Percentiles rank a stretch among this genome's conserved stretches.
phyloP scores from a whole-genome alignment of 345 rosid genomes.

The Corchorus olitorius region DNA sequence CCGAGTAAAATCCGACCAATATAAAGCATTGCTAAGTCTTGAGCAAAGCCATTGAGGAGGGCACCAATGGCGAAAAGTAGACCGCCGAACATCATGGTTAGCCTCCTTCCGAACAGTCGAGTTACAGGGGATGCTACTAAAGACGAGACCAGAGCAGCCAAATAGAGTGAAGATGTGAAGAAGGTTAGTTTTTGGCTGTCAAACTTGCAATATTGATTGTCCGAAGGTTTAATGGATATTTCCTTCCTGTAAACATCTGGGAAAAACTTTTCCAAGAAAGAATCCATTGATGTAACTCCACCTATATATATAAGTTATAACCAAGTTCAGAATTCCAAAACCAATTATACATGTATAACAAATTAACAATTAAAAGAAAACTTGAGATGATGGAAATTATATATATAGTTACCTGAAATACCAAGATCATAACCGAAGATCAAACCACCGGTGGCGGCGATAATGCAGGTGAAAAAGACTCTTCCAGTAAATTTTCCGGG shows the following conservation, averaged over 20 bases:
- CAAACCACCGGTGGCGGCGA: constrained; percentile 94
- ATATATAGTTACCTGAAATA: constrained; percentile 62
- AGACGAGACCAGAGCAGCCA: constrained; percentile 79
- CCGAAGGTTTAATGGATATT: constrained; percentile 26
- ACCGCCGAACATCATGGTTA: constrained; percentile 88
- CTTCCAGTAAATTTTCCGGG: constrained; percentile 80
- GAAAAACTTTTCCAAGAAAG: constrained; percentile 73
- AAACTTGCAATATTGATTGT: constrained; percentile 75
- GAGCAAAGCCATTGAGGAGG: constrained; percentile 69
- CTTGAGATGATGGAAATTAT: no score
- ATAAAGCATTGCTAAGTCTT: constrained; percentile 77
- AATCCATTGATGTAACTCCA: constrained; percentile 85
- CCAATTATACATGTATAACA: neutral
- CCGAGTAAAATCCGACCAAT: constrained; percentile 87
- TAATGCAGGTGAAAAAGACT: constrained; percentile 68
- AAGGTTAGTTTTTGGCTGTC: constrained; percentile 69
- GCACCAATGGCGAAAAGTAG: constrained; percentile 78
- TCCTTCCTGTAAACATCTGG: constrained; percentile 61
- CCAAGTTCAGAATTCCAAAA: neutral
- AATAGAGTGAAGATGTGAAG: constrained; percentile 91
- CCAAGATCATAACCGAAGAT: constrained; percentile 97
- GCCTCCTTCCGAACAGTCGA: constrained; percentile 63
- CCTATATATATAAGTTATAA: constrained; percentile 47
- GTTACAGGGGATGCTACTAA: constrained; percentile 76
- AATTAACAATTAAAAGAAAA: no score